Evolutionary conservation across 2,329 filamentous ascomycete genomes (phyloP), one percentile per base, ranked within the genome.

Genomic region (Alternaria triticimaculans): DNA sequence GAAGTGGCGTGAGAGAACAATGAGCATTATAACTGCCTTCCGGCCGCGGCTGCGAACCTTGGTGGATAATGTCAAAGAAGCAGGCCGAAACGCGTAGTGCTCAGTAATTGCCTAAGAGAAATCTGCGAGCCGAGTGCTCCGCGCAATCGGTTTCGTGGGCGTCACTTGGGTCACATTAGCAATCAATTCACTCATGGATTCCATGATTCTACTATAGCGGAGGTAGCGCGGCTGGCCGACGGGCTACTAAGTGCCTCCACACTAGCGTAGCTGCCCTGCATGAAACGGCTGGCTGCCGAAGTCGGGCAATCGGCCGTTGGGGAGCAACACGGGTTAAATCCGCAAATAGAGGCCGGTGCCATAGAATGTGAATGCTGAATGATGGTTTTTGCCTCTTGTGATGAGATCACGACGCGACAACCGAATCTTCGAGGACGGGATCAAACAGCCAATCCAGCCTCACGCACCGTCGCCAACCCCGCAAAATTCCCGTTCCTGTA

Each of bases 141-240:
- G 56, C 64, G 58, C 49, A 63, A 54, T 58, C 26, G 60, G 55
- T 33, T 41, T 51, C 63, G 58, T 63, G 57, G 63, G 58, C 30
- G 63, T 55, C 30, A 46, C 41, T 49, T 63, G 64, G 56, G 58
- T 59, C 58, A 51, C 46, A 64, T 69, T 69, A 69, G 67, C 67
- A 69, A 67, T 69, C 60, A 63, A 55, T 60, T 69, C 62, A 65
- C 65, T 64, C 53, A 55, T 59, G 45, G 51, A 63, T 56, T 69
- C 65, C 58, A 58, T 55, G 50, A 58, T 69, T 62, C 57, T 60
- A 51, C 59, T 63, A 62, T 33, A 56, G 55, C 51, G 45, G 58
- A 63, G 54, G 45, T 59, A 55, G 54, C 57, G 55, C 61, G 58
- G 26, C 55, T 64, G 62, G 66, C 67, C 65, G 62, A 56, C 61